Percentiles rank a stretch among this genome's conserved stretches.
These are phyloP conservation scores for Sporobolomyces pararoseus DNA, from an alignment of 768 basidiomycete species.

Conservation along the genomic window DNA sequence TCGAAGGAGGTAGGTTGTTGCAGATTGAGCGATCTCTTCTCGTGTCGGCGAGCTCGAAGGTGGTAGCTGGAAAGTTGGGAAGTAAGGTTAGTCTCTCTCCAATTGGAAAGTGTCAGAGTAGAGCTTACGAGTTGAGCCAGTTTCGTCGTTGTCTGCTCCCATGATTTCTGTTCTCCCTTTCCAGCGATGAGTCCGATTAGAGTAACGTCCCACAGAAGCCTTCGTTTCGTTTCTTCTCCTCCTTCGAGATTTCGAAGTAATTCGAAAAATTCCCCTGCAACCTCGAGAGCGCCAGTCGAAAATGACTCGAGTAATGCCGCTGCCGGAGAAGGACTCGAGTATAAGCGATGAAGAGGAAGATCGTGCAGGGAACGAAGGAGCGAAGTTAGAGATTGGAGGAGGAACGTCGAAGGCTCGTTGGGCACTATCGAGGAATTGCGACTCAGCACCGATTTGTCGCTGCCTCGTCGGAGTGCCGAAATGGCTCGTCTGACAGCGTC, in stretches of 20 bases:
- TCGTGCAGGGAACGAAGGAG: constrained; percentile 1
- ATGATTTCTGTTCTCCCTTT: not conserved
- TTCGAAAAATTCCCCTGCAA: constrained; percentile 3
- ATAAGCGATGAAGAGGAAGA: not conserved
- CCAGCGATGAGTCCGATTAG: constrained; percentile 15
- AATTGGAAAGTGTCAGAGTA: not conserved
- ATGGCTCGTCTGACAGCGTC: constrained; percentile 15
- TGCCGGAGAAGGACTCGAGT: constrained; percentile 1
- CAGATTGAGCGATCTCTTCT: not conserved
- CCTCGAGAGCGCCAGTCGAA: not conserved
- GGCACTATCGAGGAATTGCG: not conserved
- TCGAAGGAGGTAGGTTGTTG: constrained; percentile 22
- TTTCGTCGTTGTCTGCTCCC: not conserved
- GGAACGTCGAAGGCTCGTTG: not conserved
- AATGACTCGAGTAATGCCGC: not conserved
- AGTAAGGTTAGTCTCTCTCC: too few species aligned
- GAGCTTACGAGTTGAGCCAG: not conserved
- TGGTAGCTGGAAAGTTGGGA: not conserved
- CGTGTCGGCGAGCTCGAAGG: too few species aligned
- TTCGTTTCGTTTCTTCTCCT: constrained; percentile 2
- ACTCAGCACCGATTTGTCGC: not conserved
- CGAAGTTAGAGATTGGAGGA: constrained; percentile 1
- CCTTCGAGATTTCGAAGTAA: not conserved
- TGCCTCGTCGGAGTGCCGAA: not conserved
- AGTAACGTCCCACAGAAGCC: constrained; percentile 20